phyloP scores from a whole-genome alignment of 2,329 filamentous ascomycete species.

The Metarhizium sp. region DNA sequence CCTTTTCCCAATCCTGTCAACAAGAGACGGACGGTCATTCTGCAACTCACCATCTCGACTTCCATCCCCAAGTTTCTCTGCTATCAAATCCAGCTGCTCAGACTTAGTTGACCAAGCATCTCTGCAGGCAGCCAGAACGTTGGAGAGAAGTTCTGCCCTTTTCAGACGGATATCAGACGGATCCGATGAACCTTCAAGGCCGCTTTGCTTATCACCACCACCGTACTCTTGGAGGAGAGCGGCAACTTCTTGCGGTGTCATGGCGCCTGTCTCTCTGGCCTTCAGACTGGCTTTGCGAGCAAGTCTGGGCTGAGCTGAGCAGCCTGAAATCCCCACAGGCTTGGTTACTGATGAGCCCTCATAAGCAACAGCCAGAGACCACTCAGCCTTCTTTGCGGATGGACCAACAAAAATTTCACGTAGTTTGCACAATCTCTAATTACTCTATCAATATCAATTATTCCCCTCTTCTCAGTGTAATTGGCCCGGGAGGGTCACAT shows the following conservation, averaged over 20 bases:
- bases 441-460: too few species aligned
- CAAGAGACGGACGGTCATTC: background rate
- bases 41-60: conserved; percentile 43
- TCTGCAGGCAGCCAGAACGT: conserved; percentile 28
- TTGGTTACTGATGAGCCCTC: background rate
- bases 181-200: conserved; percentile 17
- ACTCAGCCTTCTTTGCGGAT: background rate
- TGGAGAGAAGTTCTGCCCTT: conserved; percentile 23
- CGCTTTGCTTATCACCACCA: conserved; percentile 15
- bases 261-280: conserved; percentile 10
- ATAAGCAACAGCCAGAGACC: too few species aligned
- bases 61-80: conserved; percentile 44
- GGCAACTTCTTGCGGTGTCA: conserved; percentile 29
- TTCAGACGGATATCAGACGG: conserved; percentile 11
- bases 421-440: too few species aligned
- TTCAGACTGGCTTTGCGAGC: background rate
- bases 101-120: conserved; percentile 31
- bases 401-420: too few species aligned
- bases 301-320: background rate
- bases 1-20: background rate
- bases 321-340: background rate
- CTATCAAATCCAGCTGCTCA: conserved; percentile 33
- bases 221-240: conserved; percentile 25
- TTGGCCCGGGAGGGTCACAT: background rate
- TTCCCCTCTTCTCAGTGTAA: background rate